A percentile compares a stretch with the other conserved stretches of the same genome.
These are phyloP conservation scores for Eucalyptus regnans DNA, from an alignment of 345 rosid species.

Conservation along the genomic window DNA sequence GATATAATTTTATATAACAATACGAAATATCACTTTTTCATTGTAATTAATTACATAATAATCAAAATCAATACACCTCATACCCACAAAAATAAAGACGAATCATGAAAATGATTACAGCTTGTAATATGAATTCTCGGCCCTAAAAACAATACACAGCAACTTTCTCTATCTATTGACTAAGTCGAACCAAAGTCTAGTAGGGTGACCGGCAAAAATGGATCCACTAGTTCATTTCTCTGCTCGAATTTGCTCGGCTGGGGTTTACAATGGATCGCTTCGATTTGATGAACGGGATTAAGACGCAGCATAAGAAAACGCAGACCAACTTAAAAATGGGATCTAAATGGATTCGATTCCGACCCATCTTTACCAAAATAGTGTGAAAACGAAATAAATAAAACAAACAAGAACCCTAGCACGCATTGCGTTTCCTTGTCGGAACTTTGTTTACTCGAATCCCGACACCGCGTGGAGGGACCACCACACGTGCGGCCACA, in stretches of 20 bases:
- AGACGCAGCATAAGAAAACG: not conserved
- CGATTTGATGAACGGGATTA: not conserved
- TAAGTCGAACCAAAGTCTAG: not conserved
- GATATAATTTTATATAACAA: fast-evolving
- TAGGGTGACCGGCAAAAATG: too few relatives aligned
- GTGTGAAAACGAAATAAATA: not conserved
- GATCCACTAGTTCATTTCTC: too few relatives aligned
- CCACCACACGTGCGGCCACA: not conserved
- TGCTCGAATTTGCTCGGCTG: not conserved
- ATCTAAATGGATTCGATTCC: not conserved
- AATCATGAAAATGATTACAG: too few relatives aligned
- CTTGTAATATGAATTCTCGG: not conserved
- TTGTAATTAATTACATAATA: too few relatives aligned
- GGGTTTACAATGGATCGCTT: not conserved
- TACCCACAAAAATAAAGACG: not conserved
- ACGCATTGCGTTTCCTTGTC: not conserved
- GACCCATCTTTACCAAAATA: not conserved
- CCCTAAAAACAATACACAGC: not conserved
- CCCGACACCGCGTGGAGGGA: not conserved
- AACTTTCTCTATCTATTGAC: not conserved
- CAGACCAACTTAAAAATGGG: not conserved
- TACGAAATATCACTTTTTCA: too few relatives aligned
- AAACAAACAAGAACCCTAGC: not conserved
- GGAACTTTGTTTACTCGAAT: not conserved
- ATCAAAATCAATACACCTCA: not conserved